Conservation (phyloP, 2,329 filamentous ascomycete species). For the Fusarium xylarioides region DNA sequence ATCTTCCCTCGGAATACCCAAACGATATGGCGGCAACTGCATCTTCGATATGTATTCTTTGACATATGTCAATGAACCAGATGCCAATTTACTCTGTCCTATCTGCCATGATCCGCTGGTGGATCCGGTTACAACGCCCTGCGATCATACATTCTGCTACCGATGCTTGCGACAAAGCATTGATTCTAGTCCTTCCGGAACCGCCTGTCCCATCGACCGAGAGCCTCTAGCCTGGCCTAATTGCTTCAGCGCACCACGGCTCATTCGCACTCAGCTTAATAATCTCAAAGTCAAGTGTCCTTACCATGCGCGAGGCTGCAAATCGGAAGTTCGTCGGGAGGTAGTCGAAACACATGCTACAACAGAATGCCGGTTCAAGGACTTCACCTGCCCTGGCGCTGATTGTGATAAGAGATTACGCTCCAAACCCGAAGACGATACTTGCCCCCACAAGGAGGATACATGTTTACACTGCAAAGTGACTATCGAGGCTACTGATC, state of each 20-base stretch:
- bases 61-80: constrained; percentile 54
- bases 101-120: constrained; percentile 70
- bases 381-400: constrained; percentile 64
- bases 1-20: constrained; percentile 52
- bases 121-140: constrained; percentile 67
- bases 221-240: constrained; percentile 51
- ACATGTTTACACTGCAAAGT: constrained; percentile 65
- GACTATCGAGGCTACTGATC: constrained; percentile 56
- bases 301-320: constrained; percentile 61
- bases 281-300: constrained; percentile 68
- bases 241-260: constrained; percentile 53
- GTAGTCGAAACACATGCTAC: constrained; percentile 65
- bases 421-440: constrained; percentile 59
- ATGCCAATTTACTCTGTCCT: constrained; percentile 61
- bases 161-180: constrained; percentile 61
- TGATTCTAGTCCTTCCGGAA: constrained; percentile 51
- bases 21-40: constrained; percentile 49
- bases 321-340: constrained; percentile 60
- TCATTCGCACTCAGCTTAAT: constrained; percentile 70
- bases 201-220: constrained; percentile 68
- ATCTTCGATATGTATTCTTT: constrained; percentile 58
- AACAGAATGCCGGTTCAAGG: constrained; percentile 64
- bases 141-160: constrained; percentile 73
- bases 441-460: constrained; percentile 63
- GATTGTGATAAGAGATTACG: constrained; percentile 62